Base-by-base conservation (phyloP, 164 flowering plant genomes). In the Vitis rupestris region DNA sequence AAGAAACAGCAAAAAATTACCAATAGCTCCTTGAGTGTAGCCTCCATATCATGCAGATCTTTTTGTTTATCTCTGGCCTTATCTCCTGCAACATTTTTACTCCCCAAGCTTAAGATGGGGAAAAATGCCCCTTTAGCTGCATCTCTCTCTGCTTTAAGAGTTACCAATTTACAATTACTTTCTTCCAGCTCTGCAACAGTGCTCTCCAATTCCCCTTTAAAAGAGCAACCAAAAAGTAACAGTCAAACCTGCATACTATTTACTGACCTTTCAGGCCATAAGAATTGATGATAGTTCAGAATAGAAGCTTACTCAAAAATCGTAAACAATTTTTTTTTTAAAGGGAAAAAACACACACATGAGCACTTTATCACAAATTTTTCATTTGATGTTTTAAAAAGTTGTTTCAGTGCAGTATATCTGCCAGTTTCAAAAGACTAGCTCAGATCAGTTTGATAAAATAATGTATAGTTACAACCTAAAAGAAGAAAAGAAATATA, bases 41-140 rank as follows among this genome's bases (percentile, higher is more conserved):
- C 79, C 76, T 91, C 98, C 92, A 91, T 80, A 50, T 87, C 97
- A 65, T 85, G 91, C 78, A 89, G 57, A 74, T 91, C 90, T 66
- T 84, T 89, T 61, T 86, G 87, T 70, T 82, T 93, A 72, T 93
- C 93, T 69, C 78, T 85, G 53, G 73, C 66, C 78, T 76, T 88
- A 57, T 91, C 97, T 67, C 76, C 80, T 72, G 80, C 66, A 60
- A 65, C 75, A 66, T 70, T 87, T 72, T 80, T 90, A 77, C 65
- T 84, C 10, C 86, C 87, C 49, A 82, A n/a, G 74, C 79, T 90
- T 60, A 89, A 77, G 55, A 89, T 73, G 66, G 93, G 94, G 64
- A 88, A 87, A 61, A 75, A 74, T 55, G 81, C 81, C 65, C 89
- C 87, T 75, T 84, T 88, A 14, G 86, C 78, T 50, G 87, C 86